Percentiles rank a stretch among this genome's conserved stretches.
These are phyloP conservation scores for Lojkania enalia DNA, from an alignment of 2,329 filamentous ascomycete genomes.

Conservation along the genomic window DNA sequence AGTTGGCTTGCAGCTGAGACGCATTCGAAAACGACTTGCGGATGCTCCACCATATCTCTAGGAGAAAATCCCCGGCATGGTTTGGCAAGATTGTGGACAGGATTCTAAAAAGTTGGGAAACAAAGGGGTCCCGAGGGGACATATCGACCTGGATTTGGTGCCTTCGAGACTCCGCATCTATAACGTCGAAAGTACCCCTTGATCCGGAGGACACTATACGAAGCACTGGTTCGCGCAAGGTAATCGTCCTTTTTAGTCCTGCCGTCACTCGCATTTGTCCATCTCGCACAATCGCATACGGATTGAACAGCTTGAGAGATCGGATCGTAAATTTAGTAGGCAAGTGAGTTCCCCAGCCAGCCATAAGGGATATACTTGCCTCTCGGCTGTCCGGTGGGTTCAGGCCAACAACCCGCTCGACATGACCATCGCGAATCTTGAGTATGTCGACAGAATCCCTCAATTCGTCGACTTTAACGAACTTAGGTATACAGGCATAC, in stretches of 20 bases:
- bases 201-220: slow-evolving; percentile 28
- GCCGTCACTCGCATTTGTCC: slow-evolving; percentile 33
- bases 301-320: slow-evolving; percentile 38
- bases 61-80: slow-evolving; percentile 40
- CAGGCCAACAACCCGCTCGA: slow-evolving; percentile 38
- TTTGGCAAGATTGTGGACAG: slow-evolving; percentile 40
- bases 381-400: slow-evolving; percentile 23
- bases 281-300: slow-evolving; percentile 34
- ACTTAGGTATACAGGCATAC: slow-evolving; percentile 42
- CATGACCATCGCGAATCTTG: slow-evolving; percentile 37
- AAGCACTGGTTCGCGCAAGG: slow-evolving; percentile 24
- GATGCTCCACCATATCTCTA: slow-evolving; percentile 46
- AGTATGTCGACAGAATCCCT: slow-evolving; percentile 31
- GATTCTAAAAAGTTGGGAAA: slow-evolving; percentile 37
- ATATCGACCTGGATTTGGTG: slow-evolving; percentile 40
- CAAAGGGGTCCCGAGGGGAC: slow-evolving; percentile 29
- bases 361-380: slow-evolving; percentile 32
- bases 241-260: slow-evolving; percentile 39
- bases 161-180: slow-evolving; percentile 35
- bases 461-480: slow-evolving; percentile 31
- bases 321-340: slow-evolving; percentile 31
- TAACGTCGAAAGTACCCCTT: slow-evolving; percentile 34
- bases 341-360: slow-evolving; percentile 43
- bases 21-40: slow-evolving; percentile 26
- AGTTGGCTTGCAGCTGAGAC: slow-evolving; percentile 12